Evolutionary conservation across 2,329 filamentous ascomycete species (phyloP).

Genomic region (Myriosclerotinia curreyana): DNA sequence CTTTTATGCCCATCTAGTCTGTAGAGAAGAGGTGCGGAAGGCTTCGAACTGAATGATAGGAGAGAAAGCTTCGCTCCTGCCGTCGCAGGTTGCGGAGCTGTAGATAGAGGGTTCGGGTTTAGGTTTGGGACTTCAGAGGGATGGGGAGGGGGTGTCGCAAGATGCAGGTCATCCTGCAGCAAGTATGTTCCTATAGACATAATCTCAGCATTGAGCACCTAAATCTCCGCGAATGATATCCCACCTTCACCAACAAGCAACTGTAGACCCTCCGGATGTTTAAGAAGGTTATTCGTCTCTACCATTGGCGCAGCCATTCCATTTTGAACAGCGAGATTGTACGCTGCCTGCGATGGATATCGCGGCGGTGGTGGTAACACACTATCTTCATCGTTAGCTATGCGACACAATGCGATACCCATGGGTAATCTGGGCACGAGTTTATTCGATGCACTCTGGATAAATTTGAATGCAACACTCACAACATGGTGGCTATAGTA

Average conservation of each 20-base stretch:
- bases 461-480: slow-evolving; percentile 20
- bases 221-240: slow-evolving; percentile 17
- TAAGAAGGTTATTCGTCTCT: slow-evolving; percentile 90
- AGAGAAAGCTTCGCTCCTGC: slow-evolving; percentile 82
- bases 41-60: slow-evolving; percentile 44
- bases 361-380: slow-evolving; percentile 81
- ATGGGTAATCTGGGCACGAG: slow-evolving; percentile 28
- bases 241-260: slow-evolving; percentile 89
- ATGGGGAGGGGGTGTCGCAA: slow-evolving; percentile 92
- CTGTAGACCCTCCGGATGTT: slow-evolving; percentile 78
- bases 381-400: slow-evolving; percentile 39
- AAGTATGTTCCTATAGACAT: slow-evolving; percentile 71
- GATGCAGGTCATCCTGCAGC: slow-evolving; percentile 83
- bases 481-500: slow-evolving; percentile 20
- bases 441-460: slow-evolving; percentile 7
- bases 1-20: slow-evolving; percentile 53
- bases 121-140: slow-evolving; percentile 85
- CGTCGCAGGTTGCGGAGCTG: slow-evolving; percentile 77
- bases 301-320: slow-evolving; percentile 71
- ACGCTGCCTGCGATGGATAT: slow-evolving; percentile 72
- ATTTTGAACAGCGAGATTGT: slow-evolving; percentile 68
- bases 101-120: slow-evolving; percentile 89
- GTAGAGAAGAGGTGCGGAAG: slow-evolving; percentile 51
- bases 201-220: slow-evolving; percentile 6
- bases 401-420: slow-evolving; percentile 22